Evolutionary conservation across 2,329 filamentous ascomycete species (phyloP), one percentile per base, ranked within the genome.

Genomic region (Colletotrichum echinochloae): DNA sequence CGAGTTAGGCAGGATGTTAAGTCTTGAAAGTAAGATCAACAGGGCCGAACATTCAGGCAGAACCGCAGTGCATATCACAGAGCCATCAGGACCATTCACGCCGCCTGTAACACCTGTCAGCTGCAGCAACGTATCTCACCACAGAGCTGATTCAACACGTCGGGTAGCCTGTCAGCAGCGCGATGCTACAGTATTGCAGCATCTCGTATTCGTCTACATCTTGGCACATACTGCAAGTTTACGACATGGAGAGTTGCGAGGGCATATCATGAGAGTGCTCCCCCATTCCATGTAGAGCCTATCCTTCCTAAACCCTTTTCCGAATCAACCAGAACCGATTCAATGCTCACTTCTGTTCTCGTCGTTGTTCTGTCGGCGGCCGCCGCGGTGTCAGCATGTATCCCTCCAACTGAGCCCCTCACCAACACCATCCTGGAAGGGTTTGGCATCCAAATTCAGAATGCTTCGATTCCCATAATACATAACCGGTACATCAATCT

Each of bases 361-460:
- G 23, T 20, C 18, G 39, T 46, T 14, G 23, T 69, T 11, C 48
- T 77, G 12, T 67, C 74, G 46, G 72, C 73, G 49, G 76, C 69
- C 0, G 76, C 75, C n/a, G 49, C 74, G 9, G 71, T 72, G 51
- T 73, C 77, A 41, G 77, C 78, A 33, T 82, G 80, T 72, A 74
- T 63, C 1, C 76, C 80, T 30, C 81, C 81, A 1, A 72, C 68
- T 1, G 73, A 52, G 5, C 59, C 76, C 16, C 77, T 77, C 20
- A 72, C 78, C 23, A 77, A 77, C 75, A 80, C 71, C 72, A 80
- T 83, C 70, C 70, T 74, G 28, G 71, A 75, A 16, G 74, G 76
- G 14, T 83, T 83, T 72, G 76, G 78, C 1, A 76, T 82, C 66
- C 77, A 79, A 68, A 77, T 82, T 39, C 81, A 83, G 72, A 82